These are phyloP conservation scores for Posidonia australis DNA, from an alignment of 106 monocot genomes.

Conservation along the genomic window DNA sequence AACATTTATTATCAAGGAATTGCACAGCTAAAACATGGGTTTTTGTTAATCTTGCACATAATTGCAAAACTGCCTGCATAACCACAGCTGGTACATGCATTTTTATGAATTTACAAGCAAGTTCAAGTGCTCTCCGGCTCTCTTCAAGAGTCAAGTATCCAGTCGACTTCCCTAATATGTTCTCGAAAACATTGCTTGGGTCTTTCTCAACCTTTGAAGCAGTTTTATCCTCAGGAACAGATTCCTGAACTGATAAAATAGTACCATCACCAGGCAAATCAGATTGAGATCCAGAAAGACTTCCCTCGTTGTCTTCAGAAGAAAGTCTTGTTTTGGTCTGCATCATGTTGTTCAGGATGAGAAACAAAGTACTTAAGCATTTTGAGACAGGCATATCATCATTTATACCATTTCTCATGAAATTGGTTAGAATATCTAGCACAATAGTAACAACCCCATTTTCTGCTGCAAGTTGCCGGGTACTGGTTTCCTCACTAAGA, in stretches of 20 bases:
- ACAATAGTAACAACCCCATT: conserved; percentile 37
- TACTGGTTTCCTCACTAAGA: conserved; percentile 39
- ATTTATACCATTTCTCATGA: conserved; percentile 15
- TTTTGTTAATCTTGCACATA: conserved; percentile 65
- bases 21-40: conserved; percentile 43
- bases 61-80: conserved; percentile 64
- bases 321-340: conserved; percentile 29
- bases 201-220: conserved; percentile 16
- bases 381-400: conserved; percentile 31
- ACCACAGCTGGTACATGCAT: conserved; percentile 39
- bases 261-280: conserved; percentile 20
- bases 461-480: conserved; percentile 49
- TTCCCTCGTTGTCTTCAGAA: conserved; percentile 20
- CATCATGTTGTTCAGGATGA: conserved; percentile 51
- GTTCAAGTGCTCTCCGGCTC: conserved; percentile 33
- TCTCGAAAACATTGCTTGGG: conserved; percentile 33
- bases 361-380: conserved; percentile 44
- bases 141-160: conserved; percentile 51
- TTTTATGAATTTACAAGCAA: conserved; percentile 50
- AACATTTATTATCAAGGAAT: conserved; percentile 52
- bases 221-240: conserved; percentile 22
- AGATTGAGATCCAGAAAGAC: conserved; percentile 17
- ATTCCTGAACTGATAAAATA: conserved; percentile 8
- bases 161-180: conserved; percentile 45
- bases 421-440: conserved; percentile 35